Conservation (phyloP, 805 yeast species). For the Yueomyces sp. region DNA sequence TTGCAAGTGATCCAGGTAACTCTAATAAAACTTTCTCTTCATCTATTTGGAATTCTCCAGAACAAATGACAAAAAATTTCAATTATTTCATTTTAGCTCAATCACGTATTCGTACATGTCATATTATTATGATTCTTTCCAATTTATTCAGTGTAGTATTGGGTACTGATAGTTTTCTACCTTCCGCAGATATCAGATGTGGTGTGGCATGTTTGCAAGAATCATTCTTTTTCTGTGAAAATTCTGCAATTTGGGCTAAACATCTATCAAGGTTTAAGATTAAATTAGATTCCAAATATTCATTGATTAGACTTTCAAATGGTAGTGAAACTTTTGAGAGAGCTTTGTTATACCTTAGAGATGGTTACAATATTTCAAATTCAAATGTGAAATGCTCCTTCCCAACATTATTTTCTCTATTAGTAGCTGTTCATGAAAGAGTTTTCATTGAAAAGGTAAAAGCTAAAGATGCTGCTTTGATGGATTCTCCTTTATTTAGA, state of each 20-base stretch:
- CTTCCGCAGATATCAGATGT: conserved; percentile 38
- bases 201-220: conserved; percentile 57
- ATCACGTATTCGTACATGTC: conserved; percentile 65
- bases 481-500: conserved; percentile 29
- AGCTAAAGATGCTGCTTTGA: conserved; percentile 23
- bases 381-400: neutral
- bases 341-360: conserved; percentile 33
- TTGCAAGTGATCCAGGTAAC: conserved; percentile 30
- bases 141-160: conserved; percentile 38
- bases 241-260: conserved; percentile 38
- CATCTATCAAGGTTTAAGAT: conserved; percentile 26
- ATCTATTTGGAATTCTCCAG: conserved; percentile 15
- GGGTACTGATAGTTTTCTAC: conserved; percentile 31
- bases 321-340: conserved; percentile 33
- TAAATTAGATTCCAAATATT: conserved; percentile 35
- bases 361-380: conserved; percentile 20
- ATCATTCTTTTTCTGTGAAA: conserved; percentile 43
- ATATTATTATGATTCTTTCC: conserved; percentile 46
- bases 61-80: conserved; percentile 24
- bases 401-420: conserved; percentile 36
- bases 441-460: conserved; percentile 38
- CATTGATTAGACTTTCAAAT: conserved; percentile 45
- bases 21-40: conserved; percentile 27
- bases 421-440: conserved; percentile 55
- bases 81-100: conserved; percentile 54